Evolutionary conservation across 257 asterid genomes (phyloP), one percentile per base, ranked within the genome.

Genomic region (Solanum lycopersicoides): DNA sequence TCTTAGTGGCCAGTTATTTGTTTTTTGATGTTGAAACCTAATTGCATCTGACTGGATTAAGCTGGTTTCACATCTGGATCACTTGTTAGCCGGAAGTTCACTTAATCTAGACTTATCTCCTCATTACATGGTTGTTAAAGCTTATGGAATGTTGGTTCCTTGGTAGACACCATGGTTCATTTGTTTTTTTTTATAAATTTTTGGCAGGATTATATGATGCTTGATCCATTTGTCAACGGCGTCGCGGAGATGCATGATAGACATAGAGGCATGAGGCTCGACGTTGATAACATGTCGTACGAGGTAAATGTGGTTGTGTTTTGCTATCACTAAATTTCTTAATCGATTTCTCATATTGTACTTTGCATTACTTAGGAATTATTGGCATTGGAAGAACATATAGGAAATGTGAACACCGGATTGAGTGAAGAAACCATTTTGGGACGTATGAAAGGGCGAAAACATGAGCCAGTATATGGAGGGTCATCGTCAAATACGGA

Each of bases 261-360:
- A 86, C 98, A 96, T 90, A 90, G 97, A 87, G 98, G 92, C 53
- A 90, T 96, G 98, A 93, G 99, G 93, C 98, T 96, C 15, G 99
- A 96, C 76, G 96, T 95, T 82, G 99, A 95, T 89, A 95, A 93
- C 60, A 96, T 95, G 99, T 93, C 98, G 11, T 96, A 96, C 42
- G 99, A 96, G 98, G 99, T 96, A 91, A 86, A 65, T 47, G 47
- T 79, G 66, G 66, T 28, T 15, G 41, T 47, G 41, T 15, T 76
- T 45, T 79, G n/a, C 25, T 79, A 21, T 79, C 84, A 79, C 65
- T 44, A 45, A 45, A 15, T 45, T 28, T 28, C 1, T 10, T 47
- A 79, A 79, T 79, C 28, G 6, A 79, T 28, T 84, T 37, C 45
- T 79, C 84, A 66, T 7, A 69, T 71, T 16, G 25, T 34, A 16